Evolutionary conservation across 352 stramenopile species (phyloP), one percentile per base, ranked within the genome.

Genomic region (Peronosclerospora sorghi): DNA sequence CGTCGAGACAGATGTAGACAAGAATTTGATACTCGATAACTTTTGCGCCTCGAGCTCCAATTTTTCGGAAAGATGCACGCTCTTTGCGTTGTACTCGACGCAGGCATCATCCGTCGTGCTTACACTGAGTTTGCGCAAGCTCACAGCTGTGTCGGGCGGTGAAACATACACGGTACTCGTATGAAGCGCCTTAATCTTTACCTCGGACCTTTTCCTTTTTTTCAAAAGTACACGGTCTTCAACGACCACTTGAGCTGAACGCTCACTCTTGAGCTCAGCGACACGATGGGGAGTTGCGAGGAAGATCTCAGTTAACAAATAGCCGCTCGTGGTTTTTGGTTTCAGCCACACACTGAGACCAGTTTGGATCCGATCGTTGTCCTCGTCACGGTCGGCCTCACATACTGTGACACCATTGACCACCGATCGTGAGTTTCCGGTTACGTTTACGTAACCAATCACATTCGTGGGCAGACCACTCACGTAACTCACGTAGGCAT

Each of bases 291-390:
- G 21, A 10, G 23, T 15, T 13, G 54, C 42, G 19, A 62, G 27
- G 35, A 62, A 57, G 48, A 62, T 58, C 34, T 62, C 48, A 8
- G 54, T 62, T 17, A 62, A 39, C 30, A 62, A 26, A 14, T 59
- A 54, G 8, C 51, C 51, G 10, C 36, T 51, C 0, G 35, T 13
- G 5, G 47, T 34, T 14, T 18, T 46, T 32, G 35, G 44, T 28
- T 43, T 30, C 1, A 58, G 34, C 29, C 37, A 48, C 5, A 59
- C 44, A 32, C 47, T 45, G 28, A 63, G 48, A 32, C 51, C 49
- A 7, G 21, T 26, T 26, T 26, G 3, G 21, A 26, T 35, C 28
- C 42, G n/a, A 6, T 48, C 23, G 13, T 34, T 35, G 27, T 55
- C 47, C 12, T 24, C 7, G 21, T 53, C 38, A 27, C 43, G 19